A percentile compares a stretch with the other conserved stretches of the same genome.
These are phyloP conservation scores for Gleditsia sinensis DNA, from an alignment of 306 rosid genomes.

Conservation along the genomic window DNA sequence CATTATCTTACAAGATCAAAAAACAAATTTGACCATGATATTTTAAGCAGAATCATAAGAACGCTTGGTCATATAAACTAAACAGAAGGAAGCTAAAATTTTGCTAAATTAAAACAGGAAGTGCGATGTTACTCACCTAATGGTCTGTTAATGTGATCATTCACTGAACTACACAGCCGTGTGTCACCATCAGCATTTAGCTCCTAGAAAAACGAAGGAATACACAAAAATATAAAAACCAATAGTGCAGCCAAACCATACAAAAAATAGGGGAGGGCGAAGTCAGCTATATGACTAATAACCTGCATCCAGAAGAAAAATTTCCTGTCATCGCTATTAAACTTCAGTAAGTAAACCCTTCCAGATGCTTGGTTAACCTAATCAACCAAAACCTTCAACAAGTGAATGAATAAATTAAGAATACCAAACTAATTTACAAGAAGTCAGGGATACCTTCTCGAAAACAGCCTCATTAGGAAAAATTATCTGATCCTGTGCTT, in stretches of 20 bases:
- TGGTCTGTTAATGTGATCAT: conserved; percentile 74
- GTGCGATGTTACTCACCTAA: conserved; percentile 51
- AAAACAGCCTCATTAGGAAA: conserved; percentile 93
- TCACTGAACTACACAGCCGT: conserved; percentile 69
- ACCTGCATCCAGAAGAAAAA: conserved; percentile 98
- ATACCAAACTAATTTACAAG: conserved; percentile 14
- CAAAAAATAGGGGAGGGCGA: background rate
- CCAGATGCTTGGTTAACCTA: conserved; percentile 91
- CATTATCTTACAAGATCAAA: too few relatives aligned
- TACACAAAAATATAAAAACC: conserved; percentile 15
- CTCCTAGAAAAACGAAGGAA: conserved; percentile 61
- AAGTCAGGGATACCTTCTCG: conserved; percentile 69
- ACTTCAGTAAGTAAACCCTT: conserved; percentile 88
- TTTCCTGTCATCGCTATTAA: conserved; percentile 79
- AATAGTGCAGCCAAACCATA: conserved; percentile 5
- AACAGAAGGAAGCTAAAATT: conserved; percentile 6
- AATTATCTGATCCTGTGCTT: conserved; percentile 82
- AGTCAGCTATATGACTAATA: conserved; percentile 36
- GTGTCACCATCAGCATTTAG: conserved; percentile 70
- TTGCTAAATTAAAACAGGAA: conserved; percentile 6
- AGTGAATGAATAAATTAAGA: conserved; percentile 13
- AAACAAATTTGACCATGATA: too few relatives aligned
- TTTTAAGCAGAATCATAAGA: conserved; percentile 14
- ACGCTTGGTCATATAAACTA: background rate
- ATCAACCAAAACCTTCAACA: conserved; percentile 28